phyloP scores from a whole-genome alignment of 345 rosid species.

The Lagerstroemia speciosa region DNA sequence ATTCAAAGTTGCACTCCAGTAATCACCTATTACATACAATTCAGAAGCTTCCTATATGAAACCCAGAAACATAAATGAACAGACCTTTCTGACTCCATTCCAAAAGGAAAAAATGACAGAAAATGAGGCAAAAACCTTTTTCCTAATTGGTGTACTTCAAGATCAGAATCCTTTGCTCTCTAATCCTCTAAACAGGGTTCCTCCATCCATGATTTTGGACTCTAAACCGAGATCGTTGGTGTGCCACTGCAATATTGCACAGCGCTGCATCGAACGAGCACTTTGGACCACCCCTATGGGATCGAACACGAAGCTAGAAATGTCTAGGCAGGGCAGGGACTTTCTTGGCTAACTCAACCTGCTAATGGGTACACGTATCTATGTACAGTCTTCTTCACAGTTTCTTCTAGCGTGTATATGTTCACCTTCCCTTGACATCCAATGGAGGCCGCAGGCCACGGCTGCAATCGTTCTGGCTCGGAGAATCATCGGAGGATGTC shows the following conservation, averaged over 20 bases:
- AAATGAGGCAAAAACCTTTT: too few species aligned
- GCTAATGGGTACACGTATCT: background rate
- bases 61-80: background rate
- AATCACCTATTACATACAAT: background rate
- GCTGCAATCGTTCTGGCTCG: background rate
- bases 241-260: background rate
- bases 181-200: too few species aligned
- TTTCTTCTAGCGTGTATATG: background rate
- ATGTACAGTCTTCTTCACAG: background rate
- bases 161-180: too few species aligned
- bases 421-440: slow-evolving; percentile 4
- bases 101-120: background rate
- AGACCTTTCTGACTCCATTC: background rate
- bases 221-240: background rate
- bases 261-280: too few species aligned
- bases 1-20: background rate
- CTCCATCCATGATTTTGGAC: too few species aligned
- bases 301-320: background rate
- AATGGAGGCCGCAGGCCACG: slow-evolving; percentile 2
- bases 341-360: too few species aligned
- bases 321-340: background rate
- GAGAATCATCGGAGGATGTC: background rate
- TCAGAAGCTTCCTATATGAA: background rate
- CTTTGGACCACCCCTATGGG: background rate
- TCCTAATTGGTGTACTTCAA: background rate